These are phyloP conservation scores for Rhodamnia rubescens DNA, from an alignment of 345 rosid genomes.

Conservation along the genomic window DNA sequence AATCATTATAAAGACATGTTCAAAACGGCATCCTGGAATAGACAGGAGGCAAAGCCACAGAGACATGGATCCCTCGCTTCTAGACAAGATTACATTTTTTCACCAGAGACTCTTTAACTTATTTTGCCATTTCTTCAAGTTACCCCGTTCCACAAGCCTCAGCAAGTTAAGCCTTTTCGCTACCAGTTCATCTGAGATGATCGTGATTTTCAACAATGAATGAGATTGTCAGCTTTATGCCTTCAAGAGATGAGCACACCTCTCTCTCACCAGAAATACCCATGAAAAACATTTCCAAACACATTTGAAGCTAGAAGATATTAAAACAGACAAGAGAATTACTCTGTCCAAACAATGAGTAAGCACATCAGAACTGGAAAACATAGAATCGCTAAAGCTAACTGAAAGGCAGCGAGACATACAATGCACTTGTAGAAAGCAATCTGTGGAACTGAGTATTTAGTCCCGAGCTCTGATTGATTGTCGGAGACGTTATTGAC, in stretches of 20 bases:
- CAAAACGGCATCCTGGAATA: background rate
- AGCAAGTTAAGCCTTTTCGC: background rate
- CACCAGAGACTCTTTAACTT: background rate
- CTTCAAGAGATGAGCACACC: background rate
- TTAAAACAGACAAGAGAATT: background rate
- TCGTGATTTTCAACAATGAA: background rate
- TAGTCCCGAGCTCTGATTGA: slow-evolving; percentile 83
- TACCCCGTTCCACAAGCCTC: background rate
- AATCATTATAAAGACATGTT: background rate
- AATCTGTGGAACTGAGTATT: slow-evolving; percentile 75
- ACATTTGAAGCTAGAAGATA: background rate
- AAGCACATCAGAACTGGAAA: background rate
- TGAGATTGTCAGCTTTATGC: background rate
- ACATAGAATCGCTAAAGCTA: background rate
- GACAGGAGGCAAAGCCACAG: background rate
- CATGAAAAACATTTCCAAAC: background rate
- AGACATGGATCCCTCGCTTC: background rate
- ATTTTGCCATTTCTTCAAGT: background rate
- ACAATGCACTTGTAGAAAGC: slow-evolving; percentile 76
- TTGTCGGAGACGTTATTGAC: slow-evolving; percentile 78
- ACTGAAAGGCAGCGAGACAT: slow-evolving; percentile 13
- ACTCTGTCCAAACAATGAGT: background rate
- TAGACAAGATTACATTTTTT: background rate
- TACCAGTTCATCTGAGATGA: background rate
- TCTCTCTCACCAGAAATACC: background rate